Percentiles rank a stretch among this genome's conserved stretches.
Evolutionary conservation across 2,329 filamentous ascomycete species (phyloP).

Genomic region (Ascochyta viciae-villosae): DNA sequence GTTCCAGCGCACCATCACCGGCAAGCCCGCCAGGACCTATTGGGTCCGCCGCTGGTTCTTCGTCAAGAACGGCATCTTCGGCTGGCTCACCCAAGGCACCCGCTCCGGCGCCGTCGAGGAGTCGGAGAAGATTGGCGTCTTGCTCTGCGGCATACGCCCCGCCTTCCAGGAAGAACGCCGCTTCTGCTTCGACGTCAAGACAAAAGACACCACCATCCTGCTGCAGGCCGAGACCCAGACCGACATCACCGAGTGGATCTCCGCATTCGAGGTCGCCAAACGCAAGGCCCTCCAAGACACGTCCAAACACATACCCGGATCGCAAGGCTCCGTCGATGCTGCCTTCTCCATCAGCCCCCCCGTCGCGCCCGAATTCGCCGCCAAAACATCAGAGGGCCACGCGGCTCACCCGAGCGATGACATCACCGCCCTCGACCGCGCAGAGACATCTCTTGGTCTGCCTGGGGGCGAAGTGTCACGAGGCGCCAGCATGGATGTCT

Average conservation of each 20-base stretch:
- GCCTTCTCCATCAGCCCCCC: constrained; percentile 94
- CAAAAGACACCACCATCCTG: constrained; percentile 87
- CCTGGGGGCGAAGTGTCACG: constrained; percentile 67
- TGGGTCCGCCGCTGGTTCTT: constrained; percentile 97
- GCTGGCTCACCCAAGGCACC: constrained; percentile 84
- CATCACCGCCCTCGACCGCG: constrained; percentile 61
- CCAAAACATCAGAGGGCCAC: constrained; percentile 75
- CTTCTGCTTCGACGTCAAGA: constrained; percentile 99
- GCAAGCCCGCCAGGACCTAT: constrained; percentile 86
- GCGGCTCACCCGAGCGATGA: constrained; percentile 63
- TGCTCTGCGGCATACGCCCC: constrained; percentile 91
- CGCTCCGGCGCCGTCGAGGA: constrained; percentile 87
- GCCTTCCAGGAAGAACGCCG: constrained; percentile 90
- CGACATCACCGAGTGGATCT: constrained; percentile 93
- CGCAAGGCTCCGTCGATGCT: constrained; percentile 64
- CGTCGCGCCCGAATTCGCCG: constrained; percentile 87
- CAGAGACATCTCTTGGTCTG: constrained; percentile 66
- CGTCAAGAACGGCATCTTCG: constrained; percentile 93
- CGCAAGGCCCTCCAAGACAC: constrained; percentile 85
- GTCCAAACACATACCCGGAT: constrained; percentile 57
- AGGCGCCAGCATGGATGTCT: constrained; percentile 73
- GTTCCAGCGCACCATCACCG: constrained; percentile 79
- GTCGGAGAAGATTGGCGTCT: constrained; percentile 92
- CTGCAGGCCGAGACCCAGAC: constrained; percentile 91
- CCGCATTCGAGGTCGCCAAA: constrained; percentile 92